phyloP scores from a whole-genome alignment of 2,329 filamentous ascomycete genomes.

The Fusarium palustre region DNA sequence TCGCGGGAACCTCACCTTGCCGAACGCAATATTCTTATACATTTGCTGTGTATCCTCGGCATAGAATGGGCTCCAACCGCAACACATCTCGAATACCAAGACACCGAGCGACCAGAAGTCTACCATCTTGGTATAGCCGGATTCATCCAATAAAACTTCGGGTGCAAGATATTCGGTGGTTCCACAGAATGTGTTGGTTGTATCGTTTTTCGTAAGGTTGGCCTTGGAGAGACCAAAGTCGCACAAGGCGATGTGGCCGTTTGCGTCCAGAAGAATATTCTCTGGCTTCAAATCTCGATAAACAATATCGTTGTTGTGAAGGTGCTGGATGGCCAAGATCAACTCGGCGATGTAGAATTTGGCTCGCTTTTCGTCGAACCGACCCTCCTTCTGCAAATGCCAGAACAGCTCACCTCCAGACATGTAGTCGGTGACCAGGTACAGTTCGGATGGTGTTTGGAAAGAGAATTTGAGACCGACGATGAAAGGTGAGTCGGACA shows the following conservation, averaged over 20 bases:
- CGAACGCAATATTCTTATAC: conserved; percentile 99
- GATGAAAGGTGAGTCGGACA: conserved; percentile 95
- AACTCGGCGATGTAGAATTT: conserved; percentile 99
- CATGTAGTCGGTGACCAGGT: conserved; percentile 99
- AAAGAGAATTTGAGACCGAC: conserved; percentile 99
- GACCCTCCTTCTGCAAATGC: conserved; percentile 97
- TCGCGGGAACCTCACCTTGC: conserved; percentile 95
- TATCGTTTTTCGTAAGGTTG: conserved; percentile 95
- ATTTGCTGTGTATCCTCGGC: conserved; percentile 99
- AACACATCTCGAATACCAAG: conserved; percentile 99
- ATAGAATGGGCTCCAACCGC: conserved; percentile 98
- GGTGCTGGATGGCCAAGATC: conserved; percentile 92
- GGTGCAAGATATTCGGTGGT: conserved; percentile 98
- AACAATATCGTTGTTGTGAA: conserved; percentile 97
- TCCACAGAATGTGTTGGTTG: conserved; percentile 98
- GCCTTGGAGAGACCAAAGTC: conserved; percentile 98
- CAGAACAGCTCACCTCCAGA: conserved; percentile 98
- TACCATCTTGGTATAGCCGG: conserved; percentile 99
- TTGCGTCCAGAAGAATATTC: conserved; percentile 96
- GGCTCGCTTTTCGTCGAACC: conserved; percentile 92
- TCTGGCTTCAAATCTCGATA: conserved; percentile 98
- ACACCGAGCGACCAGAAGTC: conserved; percentile 99
- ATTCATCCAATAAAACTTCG: conserved; percentile 93
- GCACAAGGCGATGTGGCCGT: conserved; percentile 96
- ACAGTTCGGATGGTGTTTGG: conserved; percentile 95